These are phyloP conservation scores for Moesziomyces sp. DNA, from an alignment of 1,284 basidiomycete species.

Conservation along the genomic window DNA sequence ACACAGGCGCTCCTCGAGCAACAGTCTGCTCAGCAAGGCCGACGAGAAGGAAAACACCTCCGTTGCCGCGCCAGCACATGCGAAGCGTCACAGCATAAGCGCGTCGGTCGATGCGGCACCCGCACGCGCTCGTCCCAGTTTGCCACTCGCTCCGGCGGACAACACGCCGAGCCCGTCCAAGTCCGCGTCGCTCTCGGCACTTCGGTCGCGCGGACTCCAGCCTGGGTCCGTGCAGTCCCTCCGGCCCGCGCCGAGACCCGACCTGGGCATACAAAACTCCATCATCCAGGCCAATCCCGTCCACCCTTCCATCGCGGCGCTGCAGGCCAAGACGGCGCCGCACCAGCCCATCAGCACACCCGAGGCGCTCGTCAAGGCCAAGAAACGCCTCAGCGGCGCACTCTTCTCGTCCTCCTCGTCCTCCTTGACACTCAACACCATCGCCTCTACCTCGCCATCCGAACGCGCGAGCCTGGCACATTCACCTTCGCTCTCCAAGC, in stretches of 20 bases:
- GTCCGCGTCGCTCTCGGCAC: slow-evolving; percentile 15
- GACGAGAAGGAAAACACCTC: slow-evolving; percentile 33
- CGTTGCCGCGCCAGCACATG: background rate
- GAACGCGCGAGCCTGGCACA: slow-evolving; percentile 11
- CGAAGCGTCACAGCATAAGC: slow-evolving; percentile 19
- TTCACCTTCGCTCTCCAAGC: slow-evolving; percentile 8
- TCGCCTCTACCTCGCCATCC: slow-evolving; percentile 1
- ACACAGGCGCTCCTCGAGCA: slow-evolving; percentile 13
- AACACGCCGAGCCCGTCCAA: slow-evolving; percentile 9
- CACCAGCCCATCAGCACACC: slow-evolving; percentile 47
- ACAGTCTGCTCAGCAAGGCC: background rate
- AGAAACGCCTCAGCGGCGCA: slow-evolving; percentile 30
- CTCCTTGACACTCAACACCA: slow-evolving; percentile 5
- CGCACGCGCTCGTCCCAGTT: slow-evolving; percentile 17
- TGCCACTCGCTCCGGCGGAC: slow-evolving; percentile 23
- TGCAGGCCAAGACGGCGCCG: slow-evolving; percentile 18
- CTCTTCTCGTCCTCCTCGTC: slow-evolving; percentile 26
- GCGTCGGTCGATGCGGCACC: background rate
- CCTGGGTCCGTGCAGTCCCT: slow-evolving; percentile 3
- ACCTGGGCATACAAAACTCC: slow-evolving; percentile 34
- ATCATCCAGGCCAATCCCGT: slow-evolving; percentile 37
- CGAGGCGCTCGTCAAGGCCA: slow-evolving; percentile 40
- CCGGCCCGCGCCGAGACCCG: slow-evolving; percentile 1
- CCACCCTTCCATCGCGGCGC: slow-evolving; percentile 29
- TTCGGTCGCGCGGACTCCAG: slow-evolving; percentile 18